A percentile compares a stretch with the other conserved stretches of the same genome.
These are phyloP conservation scores for Abrus precatorius DNA, from an alignment of 306 rosid species.

Conservation along the genomic window DNA sequence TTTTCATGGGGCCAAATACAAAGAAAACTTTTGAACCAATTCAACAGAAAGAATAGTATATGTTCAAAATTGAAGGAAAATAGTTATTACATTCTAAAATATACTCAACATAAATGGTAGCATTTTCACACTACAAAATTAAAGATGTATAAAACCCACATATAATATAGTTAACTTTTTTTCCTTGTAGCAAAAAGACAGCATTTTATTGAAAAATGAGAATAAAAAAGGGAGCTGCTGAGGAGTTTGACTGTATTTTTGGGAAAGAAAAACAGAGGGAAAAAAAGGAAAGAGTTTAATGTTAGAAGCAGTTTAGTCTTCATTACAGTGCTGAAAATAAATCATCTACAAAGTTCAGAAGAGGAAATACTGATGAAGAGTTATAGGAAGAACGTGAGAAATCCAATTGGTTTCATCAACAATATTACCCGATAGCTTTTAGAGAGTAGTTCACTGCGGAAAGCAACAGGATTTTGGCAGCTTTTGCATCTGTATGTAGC, in stretches of 20 bases:
- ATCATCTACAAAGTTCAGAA: not conserved
- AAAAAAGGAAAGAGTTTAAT: not conserved
- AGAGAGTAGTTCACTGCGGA: conserved; percentile 45
- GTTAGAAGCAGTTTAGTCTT: not conserved
- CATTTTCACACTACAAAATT: not conserved
- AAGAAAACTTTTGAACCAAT: not conserved
- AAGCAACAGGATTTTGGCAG: conserved; percentile 49
- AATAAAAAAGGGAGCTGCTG: no score
- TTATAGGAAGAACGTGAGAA: not conserved
- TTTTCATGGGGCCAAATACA: not conserved
- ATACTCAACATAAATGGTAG: not conserved
- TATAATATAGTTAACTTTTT: no score
- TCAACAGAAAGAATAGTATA: not conserved
- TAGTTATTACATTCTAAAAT: no score
- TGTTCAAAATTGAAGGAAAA: no score
- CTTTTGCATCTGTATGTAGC: conserved; percentile 45
- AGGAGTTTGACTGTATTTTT: not conserved
- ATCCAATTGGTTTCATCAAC: not conserved
- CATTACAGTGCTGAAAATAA: not conserved
- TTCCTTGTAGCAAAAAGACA: no score
- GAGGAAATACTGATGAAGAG: not conserved
- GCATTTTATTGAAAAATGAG: no score
- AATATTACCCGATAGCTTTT: conserved; percentile 28
- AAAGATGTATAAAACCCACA: no score
- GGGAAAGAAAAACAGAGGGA: not conserved